A percentile compares a stretch with the other conserved stretches of the same genome.
Evolutionary conservation across 345 rosid species (phyloP).

Genomic region (Brassica rapa): DNA sequence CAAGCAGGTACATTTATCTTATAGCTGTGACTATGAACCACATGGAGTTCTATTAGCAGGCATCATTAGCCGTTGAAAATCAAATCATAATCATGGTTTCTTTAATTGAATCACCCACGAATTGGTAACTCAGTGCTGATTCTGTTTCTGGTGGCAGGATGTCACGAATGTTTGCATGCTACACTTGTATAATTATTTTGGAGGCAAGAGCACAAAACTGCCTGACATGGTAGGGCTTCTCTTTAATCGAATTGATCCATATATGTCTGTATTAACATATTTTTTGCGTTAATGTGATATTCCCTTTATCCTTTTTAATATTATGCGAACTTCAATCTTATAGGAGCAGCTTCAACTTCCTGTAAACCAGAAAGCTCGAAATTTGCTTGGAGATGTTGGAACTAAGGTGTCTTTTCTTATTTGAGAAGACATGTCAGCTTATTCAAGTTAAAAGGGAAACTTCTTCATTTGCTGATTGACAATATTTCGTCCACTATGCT

Average conservation of each 20-base stretch:
- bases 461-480: constrained; percentile 6
- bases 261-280: background rate
- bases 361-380: constrained; percentile 35
- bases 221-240: constrained; percentile 31
- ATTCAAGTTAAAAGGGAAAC: background rate
- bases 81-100: background rate
- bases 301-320: too few species aligned
- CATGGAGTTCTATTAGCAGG: constrained; percentile 2
- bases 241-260: background rate
- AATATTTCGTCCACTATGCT: background rate
- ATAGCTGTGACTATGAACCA: too few species aligned
- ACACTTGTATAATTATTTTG: constrained; percentile 34
- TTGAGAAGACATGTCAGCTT: too few species aligned
- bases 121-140: constrained; percentile 15
- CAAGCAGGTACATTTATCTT: too few species aligned
- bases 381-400: constrained; percentile 34
- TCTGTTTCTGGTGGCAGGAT: constrained; percentile 36
- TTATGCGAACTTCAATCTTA: constrained; percentile 4
- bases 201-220: constrained; percentile 43
- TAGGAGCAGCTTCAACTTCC: constrained; percentile 42
- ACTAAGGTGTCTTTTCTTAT: constrained; percentile 19
- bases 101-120: constrained; percentile 6
- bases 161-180: constrained; percentile 34
- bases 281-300: constrained; percentile 2
- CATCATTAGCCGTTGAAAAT: constrained; percentile 5